These are phyloP conservation scores for Colletotrichum abscissum DNA, from an alignment of 2,329 filamentous ascomycete genomes.

Conservation along the genomic window DNA sequence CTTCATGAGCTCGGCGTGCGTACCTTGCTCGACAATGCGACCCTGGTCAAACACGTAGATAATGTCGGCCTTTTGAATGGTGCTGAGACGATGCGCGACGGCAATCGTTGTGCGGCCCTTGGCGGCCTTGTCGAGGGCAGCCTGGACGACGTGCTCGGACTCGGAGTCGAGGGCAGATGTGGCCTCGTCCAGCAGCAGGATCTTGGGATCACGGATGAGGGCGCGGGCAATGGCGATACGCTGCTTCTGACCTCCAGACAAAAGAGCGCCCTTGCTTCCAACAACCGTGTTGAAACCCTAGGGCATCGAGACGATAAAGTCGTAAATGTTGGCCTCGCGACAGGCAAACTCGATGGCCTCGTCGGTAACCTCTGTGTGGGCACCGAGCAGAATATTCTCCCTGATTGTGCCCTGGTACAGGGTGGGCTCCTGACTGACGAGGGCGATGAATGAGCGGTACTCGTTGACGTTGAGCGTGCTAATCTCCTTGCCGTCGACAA, in stretches of 20 bases:
- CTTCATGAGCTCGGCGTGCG: conserved; percentile 78
- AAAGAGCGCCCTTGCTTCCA: conserved; percentile 85
- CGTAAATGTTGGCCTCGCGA: conserved; percentile 91
- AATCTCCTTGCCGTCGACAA: conserved; percentile 86
- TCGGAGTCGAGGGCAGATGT: conserved; percentile 82
- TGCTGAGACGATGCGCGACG: conserved; percentile 90
- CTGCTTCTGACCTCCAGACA: conserved; percentile 94
- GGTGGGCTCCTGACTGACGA: conserved; percentile 95
- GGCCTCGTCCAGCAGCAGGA: conserved; percentile 86
- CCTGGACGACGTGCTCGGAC: conserved; percentile 83
- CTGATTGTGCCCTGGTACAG: conserved; percentile 92
- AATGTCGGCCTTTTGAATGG: conserved; percentile 92
- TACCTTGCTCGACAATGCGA: conserved; percentile 85
- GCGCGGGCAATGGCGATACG: conserved; percentile 93
- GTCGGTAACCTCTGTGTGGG: conserved; percentile 74
- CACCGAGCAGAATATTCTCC: conserved; percentile 89
- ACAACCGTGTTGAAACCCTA: conserved; percentile 89
- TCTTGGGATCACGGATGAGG: conserved; percentile 88
- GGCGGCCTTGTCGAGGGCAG: conserved; percentile 82
- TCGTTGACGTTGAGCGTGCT: conserved; percentile 84
- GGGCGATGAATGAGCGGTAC: conserved; percentile 84
- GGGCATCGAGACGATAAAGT: conserved; percentile 87
- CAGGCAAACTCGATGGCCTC: conserved; percentile 81
- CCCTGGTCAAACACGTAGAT: conserved; percentile 98
- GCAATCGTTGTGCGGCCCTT: conserved; percentile 92